Percentiles rank a stretch among this genome's conserved stretches.
These are phyloP conservation scores for Globisporangium viniferum DNA, from an alignment of 352 stramenopile species.

Conservation along the genomic window DNA sequence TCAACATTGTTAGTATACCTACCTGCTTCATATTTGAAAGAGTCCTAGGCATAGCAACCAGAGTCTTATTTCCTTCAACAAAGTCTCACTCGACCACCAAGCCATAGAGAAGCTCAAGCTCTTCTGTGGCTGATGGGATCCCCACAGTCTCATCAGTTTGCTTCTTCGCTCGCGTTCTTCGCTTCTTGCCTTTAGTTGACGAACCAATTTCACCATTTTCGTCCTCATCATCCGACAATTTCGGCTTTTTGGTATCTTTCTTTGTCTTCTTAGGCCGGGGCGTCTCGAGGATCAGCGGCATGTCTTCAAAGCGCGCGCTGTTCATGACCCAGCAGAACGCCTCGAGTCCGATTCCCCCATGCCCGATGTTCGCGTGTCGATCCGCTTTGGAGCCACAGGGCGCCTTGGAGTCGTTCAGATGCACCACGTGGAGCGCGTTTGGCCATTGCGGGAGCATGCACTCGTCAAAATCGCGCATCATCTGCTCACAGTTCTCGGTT, in stretches of 20 bases:
- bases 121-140: slow-evolving; percentile 7
- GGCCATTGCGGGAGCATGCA: slow-evolving; percentile 26
- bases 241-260: neutral
- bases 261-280: slow-evolving; percentile 15
- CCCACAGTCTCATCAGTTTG: neutral
- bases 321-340: slow-evolving; percentile 47
- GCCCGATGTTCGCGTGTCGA: slow-evolving; percentile 43
- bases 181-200: neutral
- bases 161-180: neutral
- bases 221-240: neutral
- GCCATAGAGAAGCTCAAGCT: slow-evolving; percentile 12
- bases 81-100: neutral
- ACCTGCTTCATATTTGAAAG: too few relatives aligned
- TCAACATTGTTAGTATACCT: too few relatives aligned
- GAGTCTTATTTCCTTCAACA: neutral
- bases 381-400: slow-evolving; percentile 26
- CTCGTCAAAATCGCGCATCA: slow-evolving; percentile 29
- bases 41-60: neutral
- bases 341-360: slow-evolving; percentile 25
- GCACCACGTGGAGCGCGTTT: slow-evolving; percentile 36
- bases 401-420: slow-evolving; percentile 47
- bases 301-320: slow-evolving; percentile 24
- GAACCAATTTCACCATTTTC: neutral
- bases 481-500: slow-evolving; percentile 25
- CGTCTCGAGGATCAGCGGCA: slow-evolving; percentile 52